Evolutionary conservation across 2,329 filamentous ascomycete genomes (phyloP).

Genomic region (Colletotrichum phormii): DNA sequence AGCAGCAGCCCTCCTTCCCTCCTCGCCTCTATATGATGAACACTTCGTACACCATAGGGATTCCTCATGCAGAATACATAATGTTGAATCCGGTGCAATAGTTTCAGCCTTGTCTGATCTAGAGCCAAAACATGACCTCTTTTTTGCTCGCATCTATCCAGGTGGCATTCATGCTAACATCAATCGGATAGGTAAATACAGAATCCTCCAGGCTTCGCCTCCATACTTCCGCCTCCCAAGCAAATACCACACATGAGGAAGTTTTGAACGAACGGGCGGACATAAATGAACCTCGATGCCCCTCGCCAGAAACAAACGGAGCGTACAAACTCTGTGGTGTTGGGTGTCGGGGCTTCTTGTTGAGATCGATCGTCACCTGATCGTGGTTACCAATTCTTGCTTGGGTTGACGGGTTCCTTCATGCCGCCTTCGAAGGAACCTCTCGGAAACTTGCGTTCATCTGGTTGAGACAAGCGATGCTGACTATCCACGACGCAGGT

Average conservation of each 20-base stretch:
- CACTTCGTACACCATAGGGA: constrained; percentile 70
- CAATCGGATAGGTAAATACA: constrained; percentile 55
- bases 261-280: constrained; percentile 78
- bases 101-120: constrained; percentile 78
- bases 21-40: constrained; percentile 65
- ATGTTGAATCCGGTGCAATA: constrained; percentile 71
- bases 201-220: constrained; percentile 12
- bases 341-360: constrained; percentile 66
- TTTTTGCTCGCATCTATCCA: constrained; percentile 39
- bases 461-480: neutral
- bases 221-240: constrained; percentile 33
- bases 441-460: constrained; percentile 9
- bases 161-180: constrained; percentile 50
- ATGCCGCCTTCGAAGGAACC: neutral
- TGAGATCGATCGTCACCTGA: constrained; percentile 75
- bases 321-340: constrained; percentile 72
- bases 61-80: constrained; percentile 75
- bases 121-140: constrained; percentile 46
- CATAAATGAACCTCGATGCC: constrained; percentile 69
- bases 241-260: constrained; percentile 63
- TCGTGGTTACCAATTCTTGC: constrained; percentile 45
- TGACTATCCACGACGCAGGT: constrained; percentile 41
- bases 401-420: neutral
- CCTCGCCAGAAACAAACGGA: constrained; percentile 64
- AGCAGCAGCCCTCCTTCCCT: neutral